A percentile compares a stretch with the other conserved stretches of the same genome.
Conservation (phyloP, 2,329 filamentous ascomycete species). For the Aspergillus carbonarius region DNA sequence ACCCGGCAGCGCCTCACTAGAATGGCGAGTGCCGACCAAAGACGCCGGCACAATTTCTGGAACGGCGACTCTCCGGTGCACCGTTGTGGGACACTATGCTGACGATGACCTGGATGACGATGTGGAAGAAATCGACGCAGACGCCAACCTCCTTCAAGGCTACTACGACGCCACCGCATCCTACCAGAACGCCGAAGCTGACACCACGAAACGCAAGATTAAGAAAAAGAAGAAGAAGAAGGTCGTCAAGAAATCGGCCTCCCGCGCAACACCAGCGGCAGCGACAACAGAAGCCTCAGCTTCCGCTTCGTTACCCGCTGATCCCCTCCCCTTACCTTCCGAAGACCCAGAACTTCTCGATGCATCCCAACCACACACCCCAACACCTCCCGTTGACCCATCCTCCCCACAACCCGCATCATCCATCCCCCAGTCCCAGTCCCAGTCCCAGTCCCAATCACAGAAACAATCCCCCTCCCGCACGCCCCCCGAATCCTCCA, state of each 20-base stretch:
- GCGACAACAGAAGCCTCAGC: background rate
- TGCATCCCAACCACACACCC: constrained; percentile 12
- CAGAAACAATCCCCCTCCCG: constrained; percentile 13
- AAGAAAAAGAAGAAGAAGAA: constrained; percentile 41
- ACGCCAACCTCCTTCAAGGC: constrained; percentile 44
- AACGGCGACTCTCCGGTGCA: constrained; percentile 74
- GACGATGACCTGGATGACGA: constrained; percentile 51
- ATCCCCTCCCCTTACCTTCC: constrained; percentile 1
- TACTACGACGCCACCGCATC: constrained; percentile 47
- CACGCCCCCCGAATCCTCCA: constrained; percentile 8
- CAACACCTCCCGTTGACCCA: constrained; percentile 8
- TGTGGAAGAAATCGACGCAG: constrained; percentile 32
- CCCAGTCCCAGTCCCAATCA: constrained; percentile 17
- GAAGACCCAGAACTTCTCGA: background rate
- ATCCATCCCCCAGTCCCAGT: constrained; percentile 8
- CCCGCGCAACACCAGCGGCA: constrained; percentile 20
- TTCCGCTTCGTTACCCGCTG: constrained; percentile 11
- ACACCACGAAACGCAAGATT: constrained; percentile 33
- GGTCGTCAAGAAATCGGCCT: constrained; percentile 33
- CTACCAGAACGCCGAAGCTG: constrained; percentile 27
- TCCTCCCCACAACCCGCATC: constrained; percentile 17
- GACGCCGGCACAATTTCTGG: constrained; percentile 68
- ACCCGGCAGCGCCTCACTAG: constrained; percentile 67
- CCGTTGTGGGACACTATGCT: constrained; percentile 65
- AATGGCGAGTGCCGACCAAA: constrained; percentile 80